These are phyloP conservation scores for Orbilia oligospora DNA, from an alignment of 2,329 filamentous ascomycete genomes.

Conservation along the genomic window DNA sequence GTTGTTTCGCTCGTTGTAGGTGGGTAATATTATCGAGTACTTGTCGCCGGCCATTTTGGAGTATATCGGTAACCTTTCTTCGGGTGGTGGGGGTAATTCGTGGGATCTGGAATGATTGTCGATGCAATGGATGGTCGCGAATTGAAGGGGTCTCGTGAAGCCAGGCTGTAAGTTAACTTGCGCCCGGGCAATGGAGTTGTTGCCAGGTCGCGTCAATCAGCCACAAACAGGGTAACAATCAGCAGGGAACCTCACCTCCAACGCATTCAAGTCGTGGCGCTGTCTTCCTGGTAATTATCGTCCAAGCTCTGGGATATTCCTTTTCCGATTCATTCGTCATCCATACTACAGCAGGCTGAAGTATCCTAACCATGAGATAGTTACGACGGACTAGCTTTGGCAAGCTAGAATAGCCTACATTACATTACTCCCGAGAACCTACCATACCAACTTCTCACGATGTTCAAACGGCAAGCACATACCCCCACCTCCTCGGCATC, in stretches of 20 bases:
- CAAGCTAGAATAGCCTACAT: neutral
- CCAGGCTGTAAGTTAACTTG: slow-evolving; percentile 48
- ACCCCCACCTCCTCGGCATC: slow-evolving; percentile 56
- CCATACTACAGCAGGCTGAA: slow-evolving; percentile 27
- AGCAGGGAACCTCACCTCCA: slow-evolving; percentile 48
- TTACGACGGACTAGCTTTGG: slow-evolving; percentile 16
- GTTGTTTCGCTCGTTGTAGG: slow-evolving; percentile 98
- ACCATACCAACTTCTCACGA: slow-evolving; percentile 9
- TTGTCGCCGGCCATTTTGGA: slow-evolving; percentile 73
- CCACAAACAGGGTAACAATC: slow-evolving; percentile 20
- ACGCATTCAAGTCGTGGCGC: slow-evolving; percentile 31
- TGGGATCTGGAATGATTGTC: slow-evolving; percentile 1
- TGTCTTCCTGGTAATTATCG: neutral
- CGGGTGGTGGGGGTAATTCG: slow-evolving; percentile 14
- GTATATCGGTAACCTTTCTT: slow-evolving; percentile 15
- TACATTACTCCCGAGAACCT: neutral
- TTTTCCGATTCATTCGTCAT: slow-evolving; percentile 1
- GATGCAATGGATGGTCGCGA: slow-evolving; percentile 7
- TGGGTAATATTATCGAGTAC: slow-evolving; percentile 97
- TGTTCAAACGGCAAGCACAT: slow-evolving; percentile 59
- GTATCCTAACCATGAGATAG: slow-evolving; percentile 30
- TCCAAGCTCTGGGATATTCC: slow-evolving; percentile 2
- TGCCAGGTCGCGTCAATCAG: slow-evolving; percentile 56
- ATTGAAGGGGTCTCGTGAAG: slow-evolving; percentile 39
- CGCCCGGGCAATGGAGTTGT: slow-evolving; percentile 35